Base-by-base conservation (phyloP, 352 stramenopile genomes). In the Pythium utonaiense region DNA sequence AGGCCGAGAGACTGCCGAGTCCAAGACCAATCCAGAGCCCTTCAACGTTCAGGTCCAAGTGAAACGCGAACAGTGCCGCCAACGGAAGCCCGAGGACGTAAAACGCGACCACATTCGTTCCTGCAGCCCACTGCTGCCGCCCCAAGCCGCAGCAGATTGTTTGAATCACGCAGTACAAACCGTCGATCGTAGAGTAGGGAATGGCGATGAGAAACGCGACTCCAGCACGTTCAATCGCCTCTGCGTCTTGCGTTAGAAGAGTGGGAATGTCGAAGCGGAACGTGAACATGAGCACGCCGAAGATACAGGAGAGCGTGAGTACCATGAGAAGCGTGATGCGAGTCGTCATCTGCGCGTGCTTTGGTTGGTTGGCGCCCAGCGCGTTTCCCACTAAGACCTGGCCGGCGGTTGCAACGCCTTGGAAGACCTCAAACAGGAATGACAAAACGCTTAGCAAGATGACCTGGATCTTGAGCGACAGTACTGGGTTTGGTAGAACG, bases 351-450 rank as follows among this genome's bases (percentile, higher is more conserved):
- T 95, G 91, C 28, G n/a, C n/a, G n/a, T n/a, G n/a, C n/a, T n/a
- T n/a, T n/a, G n/a, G n/a, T n/a, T n/a, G n/a, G n/a, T n/a, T n/a
- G n/a, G n/a, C n/a, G n/a, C n/a, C n/a, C n/a, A n/a, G n/a, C n/a
- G n/a, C n/a, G n/a, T n/a, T n/a, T n/a, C n/a, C n/a, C n/a, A n/a
- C n/a, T n/a, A 89, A 86, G 28, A 95, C 83, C 49, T 93, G 95
- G 8, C 74, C 73, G 21, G 91, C 83, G 53, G 94, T 74, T 1
- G 73, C 79, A 28, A 95, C 86, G 22, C 86, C 86, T 19, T 93
- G 64, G 68, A 95, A 92, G 30, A 92, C 74, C 61, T 89, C 89
- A 59, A 86, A 93, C 45, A 74, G 71, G 52, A 91, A 75, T 9
- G 71, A 84, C 3, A 74, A 80, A 25, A 91, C 71, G 55, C 73